A percentile compares a stretch with the other conserved stretches of the same genome.
phyloP scores from a whole-genome alignment of 768 basidiomycete species.

The Amanita brunnescens region DNA sequence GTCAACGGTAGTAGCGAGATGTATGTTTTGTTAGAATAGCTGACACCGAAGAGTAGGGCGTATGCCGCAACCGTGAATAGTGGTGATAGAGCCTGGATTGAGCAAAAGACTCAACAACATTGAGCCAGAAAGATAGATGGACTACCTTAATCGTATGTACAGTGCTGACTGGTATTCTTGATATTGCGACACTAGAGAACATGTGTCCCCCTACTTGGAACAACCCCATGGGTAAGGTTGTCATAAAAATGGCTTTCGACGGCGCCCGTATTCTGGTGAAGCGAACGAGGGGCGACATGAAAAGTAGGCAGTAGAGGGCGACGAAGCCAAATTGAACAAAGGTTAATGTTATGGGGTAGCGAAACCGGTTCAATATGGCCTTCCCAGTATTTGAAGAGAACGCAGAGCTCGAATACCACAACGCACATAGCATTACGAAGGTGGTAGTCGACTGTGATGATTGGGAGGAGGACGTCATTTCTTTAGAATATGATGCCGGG shows the following conservation, averaged over 20 bases:
- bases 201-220: slow-evolving; percentile 99
- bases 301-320: slow-evolving; percentile 73
- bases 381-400: slow-evolving; percentile 96
- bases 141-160: slow-evolving; percentile 98
- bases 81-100: slow-evolving; percentile 86
- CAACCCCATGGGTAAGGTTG: slow-evolving; percentile 89
- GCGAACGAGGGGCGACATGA: slow-evolving; percentile 67
- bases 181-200: slow-evolving; percentile 96
- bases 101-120: neutral
- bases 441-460: slow-evolving; percentile 21
- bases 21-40: slow-evolving; percentile 88
- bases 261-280: slow-evolving; percentile 66
- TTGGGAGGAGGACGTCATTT: neutral
- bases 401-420: slow-evolving; percentile 94
- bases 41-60: slow-evolving; percentile 86
- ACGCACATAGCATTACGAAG: slow-evolving; percentile 74
- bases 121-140: slow-evolving; percentile 4
- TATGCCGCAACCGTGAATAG: slow-evolving; percentile 97
- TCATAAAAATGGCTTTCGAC: slow-evolving; percentile 60
- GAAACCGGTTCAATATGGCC: slow-evolving; percentile 85
- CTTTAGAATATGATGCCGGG: neutral
- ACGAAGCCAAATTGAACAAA: slow-evolving; percentile 98
- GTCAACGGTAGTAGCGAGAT: slow-evolving; percentile 91
- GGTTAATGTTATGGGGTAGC: slow-evolving; percentile 93
- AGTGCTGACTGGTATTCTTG: slow-evolving; percentile 92